Conservation (phyloP, 768 basidiomycete species). For the Rubroboletus pulcherrimus region DNA sequence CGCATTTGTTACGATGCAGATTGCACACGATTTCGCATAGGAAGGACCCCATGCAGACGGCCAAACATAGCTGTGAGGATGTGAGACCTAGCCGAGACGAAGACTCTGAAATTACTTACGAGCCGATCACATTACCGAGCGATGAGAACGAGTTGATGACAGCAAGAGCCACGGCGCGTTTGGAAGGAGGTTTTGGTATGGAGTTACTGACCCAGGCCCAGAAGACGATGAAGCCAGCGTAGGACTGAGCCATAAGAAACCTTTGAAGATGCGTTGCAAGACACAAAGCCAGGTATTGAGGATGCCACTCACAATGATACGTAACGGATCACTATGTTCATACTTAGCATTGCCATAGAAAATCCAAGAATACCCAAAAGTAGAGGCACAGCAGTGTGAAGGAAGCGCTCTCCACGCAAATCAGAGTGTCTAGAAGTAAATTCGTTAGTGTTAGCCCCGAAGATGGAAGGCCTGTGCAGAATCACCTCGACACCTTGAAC, state of each 20-base stretch:
- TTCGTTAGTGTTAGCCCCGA: neutral
- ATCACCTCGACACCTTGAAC: constrained; percentile 49
- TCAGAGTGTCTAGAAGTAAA: constrained; percentile 60
- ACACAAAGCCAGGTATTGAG: neutral
- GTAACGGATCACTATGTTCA: constrained; percentile 61
- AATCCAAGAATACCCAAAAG: constrained; percentile 65
- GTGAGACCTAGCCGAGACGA: constrained; percentile 3
- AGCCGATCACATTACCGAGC: constrained; percentile 80
- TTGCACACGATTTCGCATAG: constrained; percentile 66
- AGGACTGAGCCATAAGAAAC: constrained; percentile 75
- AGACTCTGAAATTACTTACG: constrained; percentile 44
- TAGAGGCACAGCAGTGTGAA: constrained; percentile 55
- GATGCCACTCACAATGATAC: constrained; percentile 49
- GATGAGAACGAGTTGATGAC: constrained; percentile 79
- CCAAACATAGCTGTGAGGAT: constrained; percentile 54
- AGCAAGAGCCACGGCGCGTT: constrained; percentile 84
- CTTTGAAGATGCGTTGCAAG: constrained; percentile 32
- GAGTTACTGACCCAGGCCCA: constrained; percentile 51
- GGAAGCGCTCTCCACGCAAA: constrained; percentile 62
- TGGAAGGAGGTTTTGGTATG: constrained; percentile 78
- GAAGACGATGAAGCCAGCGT: constrained; percentile 68
- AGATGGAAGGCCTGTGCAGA: neutral
- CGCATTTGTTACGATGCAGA: constrained; percentile 61
- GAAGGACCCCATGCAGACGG: constrained; percentile 65
- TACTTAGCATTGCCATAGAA: constrained; percentile 58